Base-by-base conservation (phyloP, 768 basidiomycete species). In the Russula dissimulans region DNA sequence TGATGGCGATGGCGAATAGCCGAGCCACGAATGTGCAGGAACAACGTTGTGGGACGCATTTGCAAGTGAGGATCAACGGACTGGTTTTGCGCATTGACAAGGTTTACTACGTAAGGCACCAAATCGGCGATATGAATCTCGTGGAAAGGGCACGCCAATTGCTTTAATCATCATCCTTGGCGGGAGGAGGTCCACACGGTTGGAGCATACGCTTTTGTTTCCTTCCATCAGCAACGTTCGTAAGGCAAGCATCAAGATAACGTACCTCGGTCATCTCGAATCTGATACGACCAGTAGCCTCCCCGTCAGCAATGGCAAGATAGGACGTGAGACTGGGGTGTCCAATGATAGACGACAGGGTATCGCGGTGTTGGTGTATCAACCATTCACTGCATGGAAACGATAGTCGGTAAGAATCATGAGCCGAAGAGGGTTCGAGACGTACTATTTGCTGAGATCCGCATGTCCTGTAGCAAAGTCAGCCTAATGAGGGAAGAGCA, bases 341-440 rank as follows among this genome's bases (percentile, higher is more conserved):
- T 2, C 95, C 93, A 47, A 94, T 85, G 63, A 98, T 94, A 9
- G 95, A 89, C 26, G 95, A 77, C 62, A 91, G 76, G n/a, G 93
- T 95, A 71, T 98, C 95, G 44, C 95, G 85, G 75, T 97, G 95
- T 69, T 97, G 95, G 73, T 97, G 92, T 7, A 93, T 97, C 48
- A 95, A 74, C 95, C 95, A 98, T 70, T 98, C 95, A 74, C 95
- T 98, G 18, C 1, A 69, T 3, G 5, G 54, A 59, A 17, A 36
- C 42, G 56, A 60, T 18, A 65, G 68, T 44, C 42, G 42, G 8
- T 64, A 50, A 53, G 31, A 39, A 66, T 11, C 58, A 50, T 52
- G 39, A 56, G 50, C 44, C 36, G 38, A 48, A 63, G 34, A 43
- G 31, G 11, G 0, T 9, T 38, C 44, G 29, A 17, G 53, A 51